Evolutionary conservation across 306 rosid genomes (phyloP).

Genomic region (Cyclanthera cordifolia): DNA sequence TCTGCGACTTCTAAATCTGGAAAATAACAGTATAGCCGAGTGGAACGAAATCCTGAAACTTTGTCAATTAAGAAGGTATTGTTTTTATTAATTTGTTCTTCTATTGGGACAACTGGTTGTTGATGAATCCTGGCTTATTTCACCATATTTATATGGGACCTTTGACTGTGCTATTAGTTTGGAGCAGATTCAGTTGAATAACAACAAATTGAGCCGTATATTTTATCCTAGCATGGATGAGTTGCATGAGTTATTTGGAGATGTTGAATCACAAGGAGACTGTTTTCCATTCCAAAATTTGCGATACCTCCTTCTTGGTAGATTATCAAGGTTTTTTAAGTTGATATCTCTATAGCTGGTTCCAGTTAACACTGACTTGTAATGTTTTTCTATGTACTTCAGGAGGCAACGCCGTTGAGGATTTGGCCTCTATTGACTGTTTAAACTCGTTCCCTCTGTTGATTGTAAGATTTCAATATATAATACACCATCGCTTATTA

Average conservation of each 20-base stretch:
- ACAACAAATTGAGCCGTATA: conserved; percentile 57
- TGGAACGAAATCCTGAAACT: conserved; percentile 80
- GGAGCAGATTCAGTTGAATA: conserved; percentile 87
- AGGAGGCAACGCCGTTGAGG: conserved; percentile 71
- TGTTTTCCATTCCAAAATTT: conserved; percentile 53
- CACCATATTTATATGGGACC: conserved; percentile 20
- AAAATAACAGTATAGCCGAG: conserved; percentile 61
- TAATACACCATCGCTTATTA: neutral
- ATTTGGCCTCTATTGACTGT: conserved; percentile 55
- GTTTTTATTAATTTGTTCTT: conserved; percentile 4
- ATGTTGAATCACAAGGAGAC: conserved; percentile 19
- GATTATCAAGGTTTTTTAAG: conserved; percentile 15
- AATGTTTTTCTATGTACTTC: conserved; percentile 17
- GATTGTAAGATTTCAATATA: conserved; percentile 43
- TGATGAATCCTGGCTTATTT: neutral
- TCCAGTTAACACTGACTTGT: conserved; percentile 15
- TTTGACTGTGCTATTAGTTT: conserved; percentile 48
- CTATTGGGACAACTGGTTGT: neutral
- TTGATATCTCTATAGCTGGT: conserved; percentile 1
- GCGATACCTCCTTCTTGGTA: conserved; percentile 79
- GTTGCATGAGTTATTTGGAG: conserved; percentile 24
- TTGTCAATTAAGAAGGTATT: conserved; percentile 62
- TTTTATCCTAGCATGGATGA: conserved; percentile 39
- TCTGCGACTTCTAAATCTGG: conserved; percentile 81
- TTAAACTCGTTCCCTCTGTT: conserved; percentile 66